Percentiles rank a stretch among this genome's conserved stretches.
Conservation (phyloP, 1,284 basidiomycete species). For the Vanrija sp. region DNA sequence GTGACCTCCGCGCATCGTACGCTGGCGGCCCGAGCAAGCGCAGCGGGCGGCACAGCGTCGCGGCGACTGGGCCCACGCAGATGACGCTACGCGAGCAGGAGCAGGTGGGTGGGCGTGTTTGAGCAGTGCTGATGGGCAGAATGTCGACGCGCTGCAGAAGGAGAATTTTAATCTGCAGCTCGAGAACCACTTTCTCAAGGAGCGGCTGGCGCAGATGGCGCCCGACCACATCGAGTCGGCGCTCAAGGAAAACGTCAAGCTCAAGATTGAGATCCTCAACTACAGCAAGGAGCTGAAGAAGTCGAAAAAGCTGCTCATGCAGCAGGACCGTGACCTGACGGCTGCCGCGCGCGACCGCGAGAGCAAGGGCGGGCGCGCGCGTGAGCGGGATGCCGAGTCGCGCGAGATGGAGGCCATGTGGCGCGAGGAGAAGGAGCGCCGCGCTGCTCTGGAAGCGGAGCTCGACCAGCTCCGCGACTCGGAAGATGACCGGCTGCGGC, state of each 20-base stretch:
- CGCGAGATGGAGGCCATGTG: conserved; percentile 34
- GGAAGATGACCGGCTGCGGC: conserved; percentile 62
- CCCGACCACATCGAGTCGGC: conserved; percentile 88
- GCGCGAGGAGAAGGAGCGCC: conserved; percentile 40
- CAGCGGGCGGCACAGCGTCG: conserved; percentile 46
- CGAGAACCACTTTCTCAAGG: conserved; percentile 87
- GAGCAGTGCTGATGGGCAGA: conserved; percentile 53
- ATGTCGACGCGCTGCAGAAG: conserved; percentile 88
- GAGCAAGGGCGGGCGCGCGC: conserved; percentile 35
- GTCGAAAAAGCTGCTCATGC: conserved; percentile 79
- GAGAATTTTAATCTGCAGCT: conserved; percentile 93
- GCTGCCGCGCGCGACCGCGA: conserved; percentile 56
- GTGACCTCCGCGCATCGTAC: conserved; percentile 13
- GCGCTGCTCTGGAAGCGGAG: conserved; percentile 28
- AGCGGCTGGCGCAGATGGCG: conserved; percentile 73
- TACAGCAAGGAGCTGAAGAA: conserved; percentile 89
- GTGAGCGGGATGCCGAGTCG: conserved; percentile 16
- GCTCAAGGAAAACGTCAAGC: conserved; percentile 86
- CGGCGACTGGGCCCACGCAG: conserved; percentile 27
- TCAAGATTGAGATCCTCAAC: conserved; percentile 89
- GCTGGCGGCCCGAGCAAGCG: conserved; percentile 30
- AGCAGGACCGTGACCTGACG: conserved; percentile 75
- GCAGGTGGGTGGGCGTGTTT: conserved; percentile 60
- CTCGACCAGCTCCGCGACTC: conserved; percentile 54
- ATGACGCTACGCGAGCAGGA: conserved; percentile 88